phyloP scores from a whole-genome alignment of 805 yeast species.

The Sugiyamaella qingdaonensis region DNA sequence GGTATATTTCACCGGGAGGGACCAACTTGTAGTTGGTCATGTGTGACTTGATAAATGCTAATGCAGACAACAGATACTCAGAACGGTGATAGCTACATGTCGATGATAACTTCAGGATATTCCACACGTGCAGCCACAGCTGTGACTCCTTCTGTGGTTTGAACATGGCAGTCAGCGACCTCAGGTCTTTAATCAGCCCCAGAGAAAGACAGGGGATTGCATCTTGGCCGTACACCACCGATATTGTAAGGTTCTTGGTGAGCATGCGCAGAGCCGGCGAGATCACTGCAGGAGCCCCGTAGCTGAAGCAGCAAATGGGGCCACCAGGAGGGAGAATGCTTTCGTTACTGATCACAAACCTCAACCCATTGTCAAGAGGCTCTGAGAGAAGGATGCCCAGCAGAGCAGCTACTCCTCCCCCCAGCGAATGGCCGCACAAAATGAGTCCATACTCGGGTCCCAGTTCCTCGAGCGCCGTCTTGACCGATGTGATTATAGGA shows the following conservation, averaged over 20 bases:
- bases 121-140: not conserved
- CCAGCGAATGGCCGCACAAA: slow-evolving; percentile 34
- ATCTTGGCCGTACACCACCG: slow-evolving; percentile 33
- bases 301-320: slow-evolving; percentile 29
- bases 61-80: slow-evolving; percentile 27
- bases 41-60: slow-evolving; percentile 26
- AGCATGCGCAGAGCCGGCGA: slow-evolving; percentile 24
- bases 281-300: slow-evolving; percentile 34
- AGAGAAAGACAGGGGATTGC: slow-evolving; percentile 34
- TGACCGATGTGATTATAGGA: slow-evolving; percentile 28
- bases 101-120: not conserved
- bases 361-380: slow-evolving; percentile 2
- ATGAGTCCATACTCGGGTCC: slow-evolving; percentile 32
- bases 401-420: slow-evolving; percentile 34
- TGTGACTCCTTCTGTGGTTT: slow-evolving; percentile 18
- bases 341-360: slow-evolving; percentile 20
- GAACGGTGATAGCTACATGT: slow-evolving; percentile 23
- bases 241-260: slow-evolving; percentile 27
- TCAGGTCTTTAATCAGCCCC: slow-evolving; percentile 31
- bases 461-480: slow-evolving; percentile 24
- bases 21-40: slow-evolving; percentile 33
- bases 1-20: slow-evolving; percentile 35
- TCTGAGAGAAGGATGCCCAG: slow-evolving; percentile 27
- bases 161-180: slow-evolving; percentile 28
- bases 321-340: slow-evolving; percentile 28